These are phyloP conservation scores for Borovskyia barvae DNA, from an alignment of 208 protist genomes.

Conservation along the genomic window DNA sequence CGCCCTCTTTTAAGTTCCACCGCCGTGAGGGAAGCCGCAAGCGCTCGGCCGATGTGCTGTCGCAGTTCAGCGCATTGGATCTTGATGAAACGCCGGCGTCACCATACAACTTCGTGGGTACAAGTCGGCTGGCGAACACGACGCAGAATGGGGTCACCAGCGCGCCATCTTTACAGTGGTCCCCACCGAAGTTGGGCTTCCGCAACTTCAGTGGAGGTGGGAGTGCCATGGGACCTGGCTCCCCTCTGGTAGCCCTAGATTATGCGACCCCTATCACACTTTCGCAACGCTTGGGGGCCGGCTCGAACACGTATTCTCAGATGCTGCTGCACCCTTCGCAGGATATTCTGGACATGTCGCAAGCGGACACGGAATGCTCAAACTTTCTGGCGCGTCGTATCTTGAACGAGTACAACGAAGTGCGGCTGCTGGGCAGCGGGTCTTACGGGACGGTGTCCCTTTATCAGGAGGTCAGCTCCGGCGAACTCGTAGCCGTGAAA, in stretches of 20 bases:
- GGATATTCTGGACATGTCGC: slow-evolving; percentile 66
- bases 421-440: slow-evolving; percentile 71
- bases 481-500: slow-evolving; percentile 78
- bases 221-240: slow-evolving; percentile 4
- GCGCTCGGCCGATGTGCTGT: slow-evolving; percentile 54
- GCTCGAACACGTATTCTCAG: slow-evolving; percentile 25
- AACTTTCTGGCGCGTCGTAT: slow-evolving; percentile 69
- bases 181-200: slow-evolving; percentile 6
- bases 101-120: slow-evolving; percentile 14
- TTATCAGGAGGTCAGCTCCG: slow-evolving; percentile 74
- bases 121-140: slow-evolving; percentile 7
- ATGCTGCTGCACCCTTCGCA: slow-evolving; percentile 41
- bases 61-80: slow-evolving; percentile 71
- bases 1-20: slow-evolving; percentile 27
- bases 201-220: not conserved
- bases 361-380: slow-evolving; percentile 78
- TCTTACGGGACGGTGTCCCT: slow-evolving; percentile 77
- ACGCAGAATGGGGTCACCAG: not conserved
- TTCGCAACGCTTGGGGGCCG: slow-evolving; percentile 26
- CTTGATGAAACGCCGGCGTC: slow-evolving; percentile 46
- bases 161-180: slow-evolving; percentile 27
- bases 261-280: slow-evolving; percentile 34
- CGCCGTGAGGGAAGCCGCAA: slow-evolving; percentile 52
- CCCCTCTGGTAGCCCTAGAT: slow-evolving; percentile 23
- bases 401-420: slow-evolving; percentile 79